phyloP scores from a whole-genome alignment of 306 rosid genomes.

The Castanea sativa region DNA sequence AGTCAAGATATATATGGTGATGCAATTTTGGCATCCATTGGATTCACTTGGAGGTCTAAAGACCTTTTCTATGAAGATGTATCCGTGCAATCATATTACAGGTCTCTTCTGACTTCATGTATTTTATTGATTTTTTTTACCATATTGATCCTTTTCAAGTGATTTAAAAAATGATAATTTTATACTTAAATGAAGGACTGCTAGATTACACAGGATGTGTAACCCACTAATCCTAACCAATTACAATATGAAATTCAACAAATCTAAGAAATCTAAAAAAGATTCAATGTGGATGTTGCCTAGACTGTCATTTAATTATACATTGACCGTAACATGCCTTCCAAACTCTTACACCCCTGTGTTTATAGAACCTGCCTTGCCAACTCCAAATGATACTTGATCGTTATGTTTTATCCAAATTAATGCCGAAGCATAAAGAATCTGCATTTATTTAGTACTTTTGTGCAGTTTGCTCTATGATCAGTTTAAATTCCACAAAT shows the following conservation, averaged over 20 bases:
- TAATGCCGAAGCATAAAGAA: neutral
- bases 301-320: no score
- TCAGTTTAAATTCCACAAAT: constrained; percentile 9
- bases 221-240: no score
- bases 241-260: no score
- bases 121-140: constrained; percentile 6
- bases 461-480: constrained; percentile 4
- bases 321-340: no score
- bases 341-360: no score
- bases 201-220: no score
- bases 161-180: neutral
- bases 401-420: neutral
- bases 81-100: constrained; percentile 62
- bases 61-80: constrained; percentile 77
- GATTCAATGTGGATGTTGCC: no score
- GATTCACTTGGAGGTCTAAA: constrained; percentile 69
- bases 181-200: no score
- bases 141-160: constrained; percentile 15
- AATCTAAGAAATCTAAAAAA: no score
- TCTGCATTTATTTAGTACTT: constrained; percentile 5
- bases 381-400: neutral
- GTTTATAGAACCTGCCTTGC: no score
- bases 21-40: constrained; percentile 81
- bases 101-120: constrained; percentile 49
- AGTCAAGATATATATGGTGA: constrained; percentile 82